Percentiles rank a stretch among this genome's conserved stretches.
Evolutionary conservation across 345 rosid genomes (phyloP).

Genomic region (Abelmoschus esculentus): DNA sequence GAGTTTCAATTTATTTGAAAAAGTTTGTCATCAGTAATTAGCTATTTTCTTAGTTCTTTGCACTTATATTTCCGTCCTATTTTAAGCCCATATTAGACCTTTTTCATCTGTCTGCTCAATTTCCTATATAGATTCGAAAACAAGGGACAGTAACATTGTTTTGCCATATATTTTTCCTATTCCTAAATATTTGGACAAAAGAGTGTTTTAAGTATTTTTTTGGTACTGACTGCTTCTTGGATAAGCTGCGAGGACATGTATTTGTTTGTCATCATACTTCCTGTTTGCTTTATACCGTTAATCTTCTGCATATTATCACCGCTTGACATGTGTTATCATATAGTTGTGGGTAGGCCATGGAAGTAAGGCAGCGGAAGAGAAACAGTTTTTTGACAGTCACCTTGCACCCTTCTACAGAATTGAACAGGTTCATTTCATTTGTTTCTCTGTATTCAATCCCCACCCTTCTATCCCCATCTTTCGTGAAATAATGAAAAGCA

Average conservation of each 20-base stretch:
- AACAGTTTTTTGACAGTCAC: constrained; percentile 80
- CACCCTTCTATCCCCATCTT: neutral
- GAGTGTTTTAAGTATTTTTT: neutral
- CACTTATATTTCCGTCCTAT: neutral
- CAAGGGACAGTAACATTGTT: neutral
- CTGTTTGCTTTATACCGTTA: neutral
- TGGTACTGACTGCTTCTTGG: neutral
- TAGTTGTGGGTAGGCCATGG: constrained; percentile 96
- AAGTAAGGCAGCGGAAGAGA: constrained; percentile 89
- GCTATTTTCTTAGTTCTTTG: neutral
- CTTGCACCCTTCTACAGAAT: constrained; percentile 96
- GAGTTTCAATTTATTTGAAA: neutral
- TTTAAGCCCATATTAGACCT: neutral
- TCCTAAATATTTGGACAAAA: neutral
- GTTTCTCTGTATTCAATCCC: neutral
- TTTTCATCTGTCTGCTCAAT: neutral
- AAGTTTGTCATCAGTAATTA: neutral
- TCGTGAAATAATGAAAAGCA: neutral
- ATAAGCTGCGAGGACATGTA: neutral
- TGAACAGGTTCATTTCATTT: constrained; percentile 65
- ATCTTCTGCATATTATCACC: constrained; percentile 9
- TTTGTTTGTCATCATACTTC: constrained; percentile 1
- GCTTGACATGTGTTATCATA: constrained; percentile 20
- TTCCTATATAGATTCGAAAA: neutral
- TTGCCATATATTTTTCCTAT: neutral